Conservation (phyloP, 2,329 filamentous ascomycete species). For the Microsporum audouinii region DNA sequence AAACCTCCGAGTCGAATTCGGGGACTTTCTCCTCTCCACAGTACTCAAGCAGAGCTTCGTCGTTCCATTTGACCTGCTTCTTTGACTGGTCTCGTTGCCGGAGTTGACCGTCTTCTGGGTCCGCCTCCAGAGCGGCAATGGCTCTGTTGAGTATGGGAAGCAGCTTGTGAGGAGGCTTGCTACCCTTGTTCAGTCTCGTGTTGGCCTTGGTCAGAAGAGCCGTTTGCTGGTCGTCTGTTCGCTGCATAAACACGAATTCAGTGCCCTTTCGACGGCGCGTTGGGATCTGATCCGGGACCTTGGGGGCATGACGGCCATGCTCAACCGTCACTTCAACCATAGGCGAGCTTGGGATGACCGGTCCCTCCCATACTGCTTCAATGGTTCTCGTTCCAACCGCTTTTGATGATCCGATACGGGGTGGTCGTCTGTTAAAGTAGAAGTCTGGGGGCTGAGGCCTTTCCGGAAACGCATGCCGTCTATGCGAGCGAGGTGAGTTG, state of each 20-base stretch:
- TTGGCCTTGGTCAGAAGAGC: conserved; percentile 33
- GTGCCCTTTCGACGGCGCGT: conserved; percentile 35
- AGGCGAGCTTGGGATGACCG: neutral
- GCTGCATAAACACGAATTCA: conserved; percentile 35
- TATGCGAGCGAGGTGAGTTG: conserved; percentile 29
- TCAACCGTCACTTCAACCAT: neutral
- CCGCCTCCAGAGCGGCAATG: conserved; percentile 3
- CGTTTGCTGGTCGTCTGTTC: conserved; percentile 32
- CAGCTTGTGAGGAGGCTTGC: conserved; percentile 24
- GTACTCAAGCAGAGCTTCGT: conserved; percentile 6
- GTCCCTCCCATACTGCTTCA: neutral
- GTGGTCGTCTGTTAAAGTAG: neutral
- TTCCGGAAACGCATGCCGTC: neutral
- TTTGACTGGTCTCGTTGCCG: conserved; percentile 18
- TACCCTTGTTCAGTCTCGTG: conserved; percentile 33
- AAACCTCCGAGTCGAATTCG: conserved; percentile 16
- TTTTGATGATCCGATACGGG: neutral
- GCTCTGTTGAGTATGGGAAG: conserved; percentile 8
- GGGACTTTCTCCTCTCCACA: conserved; percentile 9
- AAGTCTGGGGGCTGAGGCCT: neutral
- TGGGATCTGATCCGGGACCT: conserved; percentile 29
- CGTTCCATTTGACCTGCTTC: conserved; percentile 6
- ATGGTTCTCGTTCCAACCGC: neutral
- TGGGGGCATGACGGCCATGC: conserved; percentile 16
- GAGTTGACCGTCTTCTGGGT: conserved; percentile 5